Percentiles rank a stretch among this genome's conserved stretches.
These are phyloP conservation scores for Calonectria pseudoturangicola DNA, from an alignment of 2,329 filamentous ascomycete species.

Conservation along the genomic window DNA sequence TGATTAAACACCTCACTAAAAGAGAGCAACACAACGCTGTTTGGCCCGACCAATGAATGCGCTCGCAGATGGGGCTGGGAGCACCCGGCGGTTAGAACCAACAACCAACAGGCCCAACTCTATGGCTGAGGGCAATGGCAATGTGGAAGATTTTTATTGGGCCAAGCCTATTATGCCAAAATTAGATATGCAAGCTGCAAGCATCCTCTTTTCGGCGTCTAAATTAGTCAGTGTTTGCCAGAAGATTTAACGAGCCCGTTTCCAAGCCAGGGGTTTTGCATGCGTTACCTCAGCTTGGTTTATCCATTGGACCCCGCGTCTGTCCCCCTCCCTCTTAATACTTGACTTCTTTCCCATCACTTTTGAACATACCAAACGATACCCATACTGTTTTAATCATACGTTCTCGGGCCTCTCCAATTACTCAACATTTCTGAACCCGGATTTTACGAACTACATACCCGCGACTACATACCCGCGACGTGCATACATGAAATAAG, in stretches of 20 bases:
- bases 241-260: neutral
- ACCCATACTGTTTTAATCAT: neutral
- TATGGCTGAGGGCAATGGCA: neutral
- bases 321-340: neutral
- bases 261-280: neutral
- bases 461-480: too few relatives aligned
- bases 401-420: neutral
- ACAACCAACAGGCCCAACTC: neutral
- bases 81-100: constrained; percentile 14
- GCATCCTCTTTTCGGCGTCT: neutral
- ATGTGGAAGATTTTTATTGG: constrained; percentile 14
- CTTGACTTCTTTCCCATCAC: too few relatives aligned
- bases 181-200: neutral
- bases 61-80: neutral
- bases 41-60: neutral
- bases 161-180: neutral
- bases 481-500: too few relatives aligned
- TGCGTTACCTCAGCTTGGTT: neutral
- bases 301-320: neutral
- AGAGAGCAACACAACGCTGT: neutral
- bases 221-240: neutral
- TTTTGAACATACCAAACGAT: neutral
- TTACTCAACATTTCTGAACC: neutral
- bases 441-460: too few relatives aligned
- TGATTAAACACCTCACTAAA: too few relatives aligned